These are phyloP conservation scores for Lactarius hengduanensis DNA, from an alignment of 768 basidiomycete species.

Conservation along the genomic window DNA sequence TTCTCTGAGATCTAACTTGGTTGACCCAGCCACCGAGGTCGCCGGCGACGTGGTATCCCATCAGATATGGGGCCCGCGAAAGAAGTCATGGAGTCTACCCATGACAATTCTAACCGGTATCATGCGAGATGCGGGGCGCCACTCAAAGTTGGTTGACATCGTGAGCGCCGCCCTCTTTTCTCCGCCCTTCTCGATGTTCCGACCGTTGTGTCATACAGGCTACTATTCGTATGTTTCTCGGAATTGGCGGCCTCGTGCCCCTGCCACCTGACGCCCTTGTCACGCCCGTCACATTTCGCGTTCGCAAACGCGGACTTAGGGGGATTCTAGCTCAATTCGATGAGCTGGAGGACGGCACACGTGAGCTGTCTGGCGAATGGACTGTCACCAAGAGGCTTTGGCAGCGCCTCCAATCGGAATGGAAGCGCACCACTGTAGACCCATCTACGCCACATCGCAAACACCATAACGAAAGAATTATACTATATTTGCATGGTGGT, in stretches of 20 bases:
- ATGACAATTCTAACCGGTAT: conserved; percentile 88
- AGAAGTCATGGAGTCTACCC: conserved; percentile 90
- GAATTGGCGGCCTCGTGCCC: conserved; percentile 77
- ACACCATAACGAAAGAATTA: conserved; percentile 68
- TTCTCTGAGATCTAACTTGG: conserved; percentile 34
- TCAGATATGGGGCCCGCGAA: conserved; percentile 82
- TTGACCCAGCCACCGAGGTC: conserved; percentile 40
- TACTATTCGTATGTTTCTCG: conserved; percentile 62
- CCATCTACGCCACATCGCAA: conserved; percentile 30
- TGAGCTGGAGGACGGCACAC: conserved; percentile 64
- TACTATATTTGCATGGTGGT: conserved; percentile 96
- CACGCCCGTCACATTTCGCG: conserved; percentile 90
- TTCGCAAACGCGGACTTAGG: conserved; percentile 65
- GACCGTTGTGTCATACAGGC: conserved; percentile 34
- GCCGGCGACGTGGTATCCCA: conserved; percentile 73
- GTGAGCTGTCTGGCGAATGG: conserved; percentile 94
- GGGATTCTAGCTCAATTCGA: conserved; percentile 82
- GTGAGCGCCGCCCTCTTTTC: conserved; percentile 42
- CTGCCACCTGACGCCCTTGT: conserved; percentile 90
- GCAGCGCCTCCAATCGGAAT: conserved; percentile 81
- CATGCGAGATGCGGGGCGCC: conserved; percentile 79
- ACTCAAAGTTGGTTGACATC: conserved; percentile 82
- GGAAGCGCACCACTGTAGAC: conserved; percentile 41
- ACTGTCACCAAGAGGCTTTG: conserved; percentile 92
- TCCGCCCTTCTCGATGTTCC: neutral